Conservation (phyloP, 352 stramenopile species). For the Blastocystis sp. region DNA sequence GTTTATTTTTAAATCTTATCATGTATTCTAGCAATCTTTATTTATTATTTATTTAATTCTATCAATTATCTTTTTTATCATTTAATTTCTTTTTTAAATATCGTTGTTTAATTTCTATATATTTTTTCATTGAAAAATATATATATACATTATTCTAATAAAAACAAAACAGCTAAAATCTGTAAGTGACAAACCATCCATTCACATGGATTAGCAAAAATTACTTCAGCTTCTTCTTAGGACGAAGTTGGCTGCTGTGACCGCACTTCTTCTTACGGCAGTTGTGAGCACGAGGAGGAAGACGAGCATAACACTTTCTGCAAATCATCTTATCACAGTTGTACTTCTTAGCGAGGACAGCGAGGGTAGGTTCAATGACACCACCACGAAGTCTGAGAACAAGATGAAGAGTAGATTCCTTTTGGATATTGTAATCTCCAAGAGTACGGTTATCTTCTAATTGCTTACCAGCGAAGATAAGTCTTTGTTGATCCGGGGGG, state of each 20-base stretch:
- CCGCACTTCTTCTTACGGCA: slow-evolving; percentile 99
- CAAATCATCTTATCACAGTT: slow-evolving; percentile 99
- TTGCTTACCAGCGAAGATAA: slow-evolving; percentile 45
- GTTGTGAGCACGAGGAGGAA: slow-evolving; percentile 92
- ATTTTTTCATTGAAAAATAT: no score
- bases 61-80: no score
- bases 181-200: no score
- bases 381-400: slow-evolving; percentile 39
- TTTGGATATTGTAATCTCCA: slow-evolving; percentile 45
- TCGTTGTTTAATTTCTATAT: no score
- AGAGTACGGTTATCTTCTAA: slow-evolving; percentile 42
- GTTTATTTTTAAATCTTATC: no score
- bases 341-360: slow-evolving; percentile 89
- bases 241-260: slow-evolving; percentile 93
- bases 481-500: slow-evolving; percentile 42
- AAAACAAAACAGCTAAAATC: no score
- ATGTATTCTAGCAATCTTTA: no score
- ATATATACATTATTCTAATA: no score
- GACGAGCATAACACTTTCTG: slow-evolving; percentile 94
- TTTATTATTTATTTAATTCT: no score
- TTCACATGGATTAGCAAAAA: slow-evolving; percentile 24
- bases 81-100: no score
- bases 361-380: slow-evolving; percentile 78
- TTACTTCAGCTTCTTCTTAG: slow-evolving; percentile 99
- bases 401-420: slow-evolving; percentile 42